Evolutionary conservation across 768 basidiomycete species (phyloP).

Genomic region (Calocybe gangraenosa): DNA sequence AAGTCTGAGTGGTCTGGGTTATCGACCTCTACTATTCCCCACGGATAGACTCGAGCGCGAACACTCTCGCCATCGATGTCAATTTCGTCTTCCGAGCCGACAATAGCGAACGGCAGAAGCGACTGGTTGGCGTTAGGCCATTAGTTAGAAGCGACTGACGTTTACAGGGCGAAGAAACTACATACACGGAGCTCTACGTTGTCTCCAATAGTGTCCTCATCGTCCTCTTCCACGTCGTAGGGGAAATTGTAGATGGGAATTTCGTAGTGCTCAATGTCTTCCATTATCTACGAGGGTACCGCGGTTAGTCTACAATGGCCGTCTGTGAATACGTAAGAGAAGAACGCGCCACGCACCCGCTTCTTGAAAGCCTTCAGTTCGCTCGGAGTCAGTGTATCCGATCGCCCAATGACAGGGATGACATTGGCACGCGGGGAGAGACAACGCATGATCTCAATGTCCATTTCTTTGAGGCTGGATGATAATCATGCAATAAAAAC

Average conservation of each 20-base stretch:
- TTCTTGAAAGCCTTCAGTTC: conserved; percentile 86
- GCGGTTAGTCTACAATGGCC: conserved; percentile 14
- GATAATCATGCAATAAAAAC: background rate
- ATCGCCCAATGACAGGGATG: conserved; percentile 87
- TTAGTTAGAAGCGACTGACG: background rate
- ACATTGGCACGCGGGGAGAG: conserved; percentile 90
- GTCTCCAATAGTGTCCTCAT: conserved; percentile 86
- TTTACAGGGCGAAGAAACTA: background rate
- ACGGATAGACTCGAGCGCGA: conserved; percentile 83
- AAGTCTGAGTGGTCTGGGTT: conserved; percentile 92
- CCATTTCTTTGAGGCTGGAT: conserved; percentile 87
- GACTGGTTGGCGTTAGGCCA: conserved; percentile 29
- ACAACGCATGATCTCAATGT: conserved; percentile 88
- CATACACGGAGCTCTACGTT: conserved; percentile 82
- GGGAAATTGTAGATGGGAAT: conserved; percentile 95
- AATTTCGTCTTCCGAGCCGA: conserved; percentile 86
- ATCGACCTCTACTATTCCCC: conserved; percentile 91
- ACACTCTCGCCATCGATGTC: conserved; percentile 75
- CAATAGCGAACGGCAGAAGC: conserved; percentile 82
- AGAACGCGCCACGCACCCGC: conserved; percentile 37
- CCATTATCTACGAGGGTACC: conserved; percentile 63
- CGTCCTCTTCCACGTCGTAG: conserved; percentile 90
- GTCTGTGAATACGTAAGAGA: conserved; percentile 9
- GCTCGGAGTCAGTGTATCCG: conserved; percentile 78
- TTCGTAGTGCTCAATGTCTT: conserved; percentile 86